A percentile compares a stretch with the other conserved stretches of the same genome.
Evolutionary conservation across 1,139 yeast species (phyloP).

Genomic region (Zygosaccharomyces pseudobailii): DNA sequence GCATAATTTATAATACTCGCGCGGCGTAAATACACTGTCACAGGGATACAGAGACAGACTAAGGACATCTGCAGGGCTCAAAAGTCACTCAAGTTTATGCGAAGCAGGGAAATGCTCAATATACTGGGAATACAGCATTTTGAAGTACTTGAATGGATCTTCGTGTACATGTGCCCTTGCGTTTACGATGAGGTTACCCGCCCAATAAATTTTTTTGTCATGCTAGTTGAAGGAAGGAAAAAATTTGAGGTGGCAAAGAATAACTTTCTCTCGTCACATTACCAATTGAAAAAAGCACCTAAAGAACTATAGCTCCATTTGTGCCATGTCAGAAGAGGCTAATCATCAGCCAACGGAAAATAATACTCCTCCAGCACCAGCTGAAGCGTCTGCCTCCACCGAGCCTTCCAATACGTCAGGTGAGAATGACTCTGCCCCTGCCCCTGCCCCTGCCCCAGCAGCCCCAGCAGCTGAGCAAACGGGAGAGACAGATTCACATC

Average conservation of each 20-base stretch:
- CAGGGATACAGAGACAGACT: neutral
- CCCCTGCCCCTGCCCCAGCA: slow-evolving; percentile 3
- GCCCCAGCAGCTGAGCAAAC: slow-evolving; percentile 4
- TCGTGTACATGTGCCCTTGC: neutral
- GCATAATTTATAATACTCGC: neutral
- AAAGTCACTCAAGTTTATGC: too few relatives aligned
- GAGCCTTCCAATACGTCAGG: slow-evolving; percentile 4
- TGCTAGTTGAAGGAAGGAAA: neutral
- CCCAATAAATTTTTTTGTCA: neutral
- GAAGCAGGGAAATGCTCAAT: too few relatives aligned
- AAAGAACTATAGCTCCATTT: neutral
- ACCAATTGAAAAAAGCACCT: neutral
- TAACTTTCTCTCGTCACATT: neutral
- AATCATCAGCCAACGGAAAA: neutral
- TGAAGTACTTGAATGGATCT: neutral
- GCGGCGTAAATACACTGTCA: neutral
- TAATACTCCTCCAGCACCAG: neutral
- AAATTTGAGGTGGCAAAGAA: slow-evolving; percentile 3
- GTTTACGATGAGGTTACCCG: neutral
- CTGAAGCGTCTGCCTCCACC: neutral
- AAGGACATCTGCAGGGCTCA: neutral
- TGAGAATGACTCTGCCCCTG: slow-evolving; percentile 9
- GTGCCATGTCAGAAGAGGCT: slow-evolving; percentile 4
- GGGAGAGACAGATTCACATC: neutral
- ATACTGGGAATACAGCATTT: neutral